These are phyloP conservation scores for Pseudocercospora musae DNA, from an alignment of 2,329 filamentous ascomycete species.

Conservation along the genomic window DNA sequence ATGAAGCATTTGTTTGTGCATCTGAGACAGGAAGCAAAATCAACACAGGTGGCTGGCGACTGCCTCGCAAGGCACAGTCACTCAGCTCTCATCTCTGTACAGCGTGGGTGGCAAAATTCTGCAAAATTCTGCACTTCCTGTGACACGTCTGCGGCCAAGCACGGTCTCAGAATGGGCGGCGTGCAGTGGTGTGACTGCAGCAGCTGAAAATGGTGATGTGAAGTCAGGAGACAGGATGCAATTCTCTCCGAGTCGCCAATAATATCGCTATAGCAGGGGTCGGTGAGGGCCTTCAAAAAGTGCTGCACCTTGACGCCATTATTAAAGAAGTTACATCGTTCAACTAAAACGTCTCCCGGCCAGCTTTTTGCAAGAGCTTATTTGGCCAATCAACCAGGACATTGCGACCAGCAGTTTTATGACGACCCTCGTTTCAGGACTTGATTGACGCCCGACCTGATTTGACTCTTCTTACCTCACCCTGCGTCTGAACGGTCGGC, in stretches of 20 bases:
- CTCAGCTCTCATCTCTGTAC: neutral
- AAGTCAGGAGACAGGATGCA: neutral
- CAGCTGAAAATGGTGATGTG: neutral
- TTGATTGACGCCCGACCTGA: neutral
- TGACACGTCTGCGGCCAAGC: neutral
- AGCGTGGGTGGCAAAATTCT: neutral
- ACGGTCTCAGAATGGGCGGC: neutral
- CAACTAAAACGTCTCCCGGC: neutral
- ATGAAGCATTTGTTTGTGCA: neutral
- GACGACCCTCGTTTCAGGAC: neutral
- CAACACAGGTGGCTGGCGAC: neutral
- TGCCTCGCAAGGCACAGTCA: neutral
- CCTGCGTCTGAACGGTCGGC: neutral
- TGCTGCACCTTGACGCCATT: slow-evolving; percentile 1
- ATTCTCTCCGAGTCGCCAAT: neutral
- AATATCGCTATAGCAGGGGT: neutral
- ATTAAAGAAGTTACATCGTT: neutral
- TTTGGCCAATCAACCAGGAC: neutral
- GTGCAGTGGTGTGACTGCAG: neutral
- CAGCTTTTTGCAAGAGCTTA: neutral
- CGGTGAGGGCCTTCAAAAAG: neutral
- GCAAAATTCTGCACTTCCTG: neutral
- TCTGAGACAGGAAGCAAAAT: neutral
- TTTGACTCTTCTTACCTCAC: neutral
- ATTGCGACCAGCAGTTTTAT: neutral